Conservation (phyloP, 2,329 filamentous ascomycete species). For the Westerdykella sp. region DNA sequence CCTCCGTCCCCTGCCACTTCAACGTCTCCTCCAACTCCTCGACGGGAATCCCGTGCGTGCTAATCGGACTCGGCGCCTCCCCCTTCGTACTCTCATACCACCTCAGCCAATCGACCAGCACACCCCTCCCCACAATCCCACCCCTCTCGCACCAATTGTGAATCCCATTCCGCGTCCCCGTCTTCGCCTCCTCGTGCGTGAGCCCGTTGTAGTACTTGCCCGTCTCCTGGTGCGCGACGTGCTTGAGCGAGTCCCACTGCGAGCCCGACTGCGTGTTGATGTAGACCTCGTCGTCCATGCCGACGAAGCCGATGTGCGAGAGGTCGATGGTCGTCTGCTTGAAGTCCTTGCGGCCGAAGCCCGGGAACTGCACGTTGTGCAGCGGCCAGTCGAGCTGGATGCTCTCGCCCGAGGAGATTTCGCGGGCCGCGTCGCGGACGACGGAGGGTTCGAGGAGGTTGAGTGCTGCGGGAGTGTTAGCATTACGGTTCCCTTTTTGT, state of each 20-base stretch:
- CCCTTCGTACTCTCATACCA: constrained; percentile 30
- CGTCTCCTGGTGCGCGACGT: constrained; percentile 29
- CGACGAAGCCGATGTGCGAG: constrained; percentile 20
- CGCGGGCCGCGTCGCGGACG: constrained; percentile 45
- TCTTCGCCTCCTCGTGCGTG: constrained; percentile 21
- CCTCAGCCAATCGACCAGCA: constrained; percentile 28
- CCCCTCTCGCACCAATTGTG: constrained; percentile 35
- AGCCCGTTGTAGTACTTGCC: constrained; percentile 28
- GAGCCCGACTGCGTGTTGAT: constrained; percentile 31
- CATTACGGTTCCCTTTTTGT: not conserved
- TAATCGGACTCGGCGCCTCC: constrained; percentile 19
- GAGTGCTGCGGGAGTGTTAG: constrained; percentile 13
- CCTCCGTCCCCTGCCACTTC: constrained; percentile 25
- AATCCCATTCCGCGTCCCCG: constrained; percentile 24
- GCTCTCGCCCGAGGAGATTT: constrained; percentile 48
- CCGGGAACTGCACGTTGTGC: constrained; percentile 51
- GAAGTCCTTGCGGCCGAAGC: constrained; percentile 48
- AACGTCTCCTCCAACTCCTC: constrained; percentile 25
- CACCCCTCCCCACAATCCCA: constrained; percentile 31
- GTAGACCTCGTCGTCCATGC: constrained; percentile 28
- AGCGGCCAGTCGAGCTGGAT: constrained; percentile 52
- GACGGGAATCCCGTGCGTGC: constrained; percentile 25
- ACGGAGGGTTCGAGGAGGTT: constrained; percentile 47
- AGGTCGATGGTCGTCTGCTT: constrained; percentile 48
- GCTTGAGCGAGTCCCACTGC: constrained; percentile 34